Conservation (phyloP, 768 basidiomycete species). For the Scleroderma bovista region DNA sequence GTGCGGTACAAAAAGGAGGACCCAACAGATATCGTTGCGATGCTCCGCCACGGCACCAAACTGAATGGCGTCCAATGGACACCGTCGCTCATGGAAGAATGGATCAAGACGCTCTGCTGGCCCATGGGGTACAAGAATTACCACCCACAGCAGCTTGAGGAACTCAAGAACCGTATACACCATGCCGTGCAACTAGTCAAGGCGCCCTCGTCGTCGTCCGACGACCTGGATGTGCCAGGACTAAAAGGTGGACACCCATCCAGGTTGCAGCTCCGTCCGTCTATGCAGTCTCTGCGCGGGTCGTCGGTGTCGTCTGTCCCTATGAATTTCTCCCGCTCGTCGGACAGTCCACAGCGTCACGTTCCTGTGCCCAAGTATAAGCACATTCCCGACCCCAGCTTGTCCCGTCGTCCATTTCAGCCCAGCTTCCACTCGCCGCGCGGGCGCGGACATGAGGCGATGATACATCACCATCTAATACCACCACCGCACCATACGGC, state of each 20-base stretch:
- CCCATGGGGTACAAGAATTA: slow-evolving; percentile 58
- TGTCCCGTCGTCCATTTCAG: background rate
- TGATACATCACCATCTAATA: background rate
- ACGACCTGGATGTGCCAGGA: slow-evolving; percentile 9
- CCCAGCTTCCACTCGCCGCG: background rate
- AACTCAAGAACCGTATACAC: slow-evolving; percentile 46
- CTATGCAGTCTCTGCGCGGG: slow-evolving; percentile 8
- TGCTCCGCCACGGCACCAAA: slow-evolving; percentile 55
- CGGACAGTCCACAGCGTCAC: background rate
- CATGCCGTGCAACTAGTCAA: slow-evolving; percentile 41
- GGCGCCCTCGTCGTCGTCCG: slow-evolving; percentile 2
- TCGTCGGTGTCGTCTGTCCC: background rate
- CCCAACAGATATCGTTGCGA: slow-evolving; percentile 59
- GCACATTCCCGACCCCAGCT: background rate
- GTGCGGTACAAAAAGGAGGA: slow-evolving; percentile 62
- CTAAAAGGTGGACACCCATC: background rate
- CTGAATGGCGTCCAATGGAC: slow-evolving; percentile 54
- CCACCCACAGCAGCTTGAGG: slow-evolving; percentile 36
- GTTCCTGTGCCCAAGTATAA: background rate
- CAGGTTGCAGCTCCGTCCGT: slow-evolving; percentile 4
- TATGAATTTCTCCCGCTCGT: background rate
- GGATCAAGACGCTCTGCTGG: slow-evolving; percentile 54
- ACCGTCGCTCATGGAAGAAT: slow-evolving; percentile 44
- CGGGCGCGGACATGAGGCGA: background rate
- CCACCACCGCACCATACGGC: background rate